Evolutionary conservation across 2,329 filamentous ascomycete genomes (phyloP).

Genomic region (Alternaria angustiovoidea): DNA sequence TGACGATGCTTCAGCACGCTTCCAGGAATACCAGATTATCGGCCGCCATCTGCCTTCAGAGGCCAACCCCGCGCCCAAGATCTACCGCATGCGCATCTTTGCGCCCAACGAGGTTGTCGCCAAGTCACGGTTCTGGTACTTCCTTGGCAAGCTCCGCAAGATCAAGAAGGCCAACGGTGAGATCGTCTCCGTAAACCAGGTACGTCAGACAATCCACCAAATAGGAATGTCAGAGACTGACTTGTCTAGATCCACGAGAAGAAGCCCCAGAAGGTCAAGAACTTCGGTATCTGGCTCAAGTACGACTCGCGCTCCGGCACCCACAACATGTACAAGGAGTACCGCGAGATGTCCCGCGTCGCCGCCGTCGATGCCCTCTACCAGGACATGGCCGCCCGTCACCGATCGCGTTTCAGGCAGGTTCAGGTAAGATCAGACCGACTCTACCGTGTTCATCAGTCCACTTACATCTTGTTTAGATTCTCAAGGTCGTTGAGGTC

Average conservation of each 20-base stretch:
- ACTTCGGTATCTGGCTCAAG: slow-evolving; percentile 99
- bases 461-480: slow-evolving; percentile 61
- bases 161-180: slow-evolving; percentile 99
- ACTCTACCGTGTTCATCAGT: neutral
- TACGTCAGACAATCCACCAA: slow-evolving; percentile 63
- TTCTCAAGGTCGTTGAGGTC: slow-evolving; percentile 97
- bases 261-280: slow-evolving; percentile 99
- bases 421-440: slow-evolving; percentile 79
- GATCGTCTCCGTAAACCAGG: slow-evolving; percentile 96
- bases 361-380: slow-evolving; percentile 97
- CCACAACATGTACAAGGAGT: slow-evolving; percentile 99
- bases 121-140: slow-evolving; percentile 99
- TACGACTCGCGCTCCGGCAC: slow-evolving; percentile 99
- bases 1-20: slow-evolving; percentile 77
- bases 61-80: slow-evolving; percentile 94
- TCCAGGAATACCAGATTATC: slow-evolving; percentile 99
- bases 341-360: slow-evolving; percentile 96
- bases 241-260: slow-evolving; percentile 87
- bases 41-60: slow-evolving; percentile 98
- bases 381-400: slow-evolving; percentile 99
- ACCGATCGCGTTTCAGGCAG: slow-evolving; percentile 96
- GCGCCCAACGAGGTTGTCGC: slow-evolving; percentile 97
- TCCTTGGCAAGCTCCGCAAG: slow-evolving; percentile 98
- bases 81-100: slow-evolving; percentile 99
- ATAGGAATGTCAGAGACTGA: slow-evolving; percentile 18